phyloP scores from a whole-genome alignment of 192 early-diverging fungal genomes.

The Cladochytrium replicatum region DNA sequence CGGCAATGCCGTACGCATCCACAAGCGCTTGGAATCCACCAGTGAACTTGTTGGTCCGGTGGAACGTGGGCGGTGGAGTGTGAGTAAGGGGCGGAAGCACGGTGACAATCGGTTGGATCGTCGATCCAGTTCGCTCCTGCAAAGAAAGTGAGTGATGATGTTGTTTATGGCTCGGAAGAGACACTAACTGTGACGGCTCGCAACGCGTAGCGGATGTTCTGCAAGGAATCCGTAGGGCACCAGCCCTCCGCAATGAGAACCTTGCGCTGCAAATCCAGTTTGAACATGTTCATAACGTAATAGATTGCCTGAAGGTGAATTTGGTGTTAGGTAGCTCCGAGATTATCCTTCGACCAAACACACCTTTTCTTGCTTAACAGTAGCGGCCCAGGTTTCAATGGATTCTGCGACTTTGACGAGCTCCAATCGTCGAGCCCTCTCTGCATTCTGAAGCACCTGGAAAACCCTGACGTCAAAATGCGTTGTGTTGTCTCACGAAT shows the following conservation, averaged over 20 bases:
- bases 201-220: constrained; percentile 71
- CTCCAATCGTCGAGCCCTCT: constrained; percentile 71
- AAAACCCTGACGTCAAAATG: background rate
- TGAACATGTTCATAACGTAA: constrained; percentile 93
- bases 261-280: constrained; percentile 85
- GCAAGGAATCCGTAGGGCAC: constrained; percentile 84
- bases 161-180: background rate
- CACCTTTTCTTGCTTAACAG: constrained; percentile 89
- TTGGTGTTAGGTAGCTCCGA: background rate
- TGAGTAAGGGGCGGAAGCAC: constrained; percentile 56
- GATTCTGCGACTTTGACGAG: constrained; percentile 76
- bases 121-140: constrained; percentile 74
- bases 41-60: constrained; percentile 94
- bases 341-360: too few relatives aligned
- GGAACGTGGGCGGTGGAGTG: constrained; percentile 88
- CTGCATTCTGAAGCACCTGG: constrained; percentile 76
- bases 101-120: constrained; percentile 64
- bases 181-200: constrained; percentile 61
- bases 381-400: constrained; percentile 76
- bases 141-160: background rate
- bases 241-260: constrained; percentile 97
- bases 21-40: constrained; percentile 94
- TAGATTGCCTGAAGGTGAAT: constrained; percentile 61
- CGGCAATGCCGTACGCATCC: constrained; percentile 95
- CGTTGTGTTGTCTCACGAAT: background rate